Evolutionary conservation across 352 stramenopile genomes (phyloP), one percentile per base, ranked within the genome.

Genomic region (Phytophthora crassamura): DNA sequence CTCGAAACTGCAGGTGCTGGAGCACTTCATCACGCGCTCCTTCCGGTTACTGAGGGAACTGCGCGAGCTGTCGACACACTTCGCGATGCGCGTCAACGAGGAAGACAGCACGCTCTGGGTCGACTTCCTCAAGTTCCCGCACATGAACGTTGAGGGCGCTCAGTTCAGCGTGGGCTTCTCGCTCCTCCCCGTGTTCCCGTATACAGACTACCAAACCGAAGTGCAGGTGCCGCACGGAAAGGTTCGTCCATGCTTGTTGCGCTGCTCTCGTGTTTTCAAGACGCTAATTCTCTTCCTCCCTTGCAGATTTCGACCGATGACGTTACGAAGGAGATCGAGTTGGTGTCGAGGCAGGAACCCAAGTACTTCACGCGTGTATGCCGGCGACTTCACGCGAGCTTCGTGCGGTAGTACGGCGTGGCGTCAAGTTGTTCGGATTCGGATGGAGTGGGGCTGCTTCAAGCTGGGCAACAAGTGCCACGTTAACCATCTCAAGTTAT

Each of bases 361-460:
- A 80, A 88, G 34, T 91, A 86, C 51, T 75, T 93, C 25, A 74
- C 70, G 14, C 73, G 79, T 22, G 77, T 91, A 14, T 89, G 77
- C 25, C 69, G 58, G 16, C 67, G 79, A 25, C 64, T 91, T 32
- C 57, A 80, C 53, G 71, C 85, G 28, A 64, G 46, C 46, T 87
- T 89, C 40, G 66, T 81, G 28, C 69, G 67, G 47, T 80, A 75
- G 72, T 48, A 52, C 39, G 30, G 15, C 47, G 18, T 9, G 14
- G 8, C n/a, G 2, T 47, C 20, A 46, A 34, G 48, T 61, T 50
- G 38, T 64, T 51, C 56, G 57, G 33, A 40, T 25, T 16, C 36
- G 45, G 20, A 40, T 11, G 45, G n/a, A 30, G 12, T 41, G 10
- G 16, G 35, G 51, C 16, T 30, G 40, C 43, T 30, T n/a, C 54